phyloP scores from a whole-genome alignment of 306 rosid genomes.

The Lupinus albus region DNA sequence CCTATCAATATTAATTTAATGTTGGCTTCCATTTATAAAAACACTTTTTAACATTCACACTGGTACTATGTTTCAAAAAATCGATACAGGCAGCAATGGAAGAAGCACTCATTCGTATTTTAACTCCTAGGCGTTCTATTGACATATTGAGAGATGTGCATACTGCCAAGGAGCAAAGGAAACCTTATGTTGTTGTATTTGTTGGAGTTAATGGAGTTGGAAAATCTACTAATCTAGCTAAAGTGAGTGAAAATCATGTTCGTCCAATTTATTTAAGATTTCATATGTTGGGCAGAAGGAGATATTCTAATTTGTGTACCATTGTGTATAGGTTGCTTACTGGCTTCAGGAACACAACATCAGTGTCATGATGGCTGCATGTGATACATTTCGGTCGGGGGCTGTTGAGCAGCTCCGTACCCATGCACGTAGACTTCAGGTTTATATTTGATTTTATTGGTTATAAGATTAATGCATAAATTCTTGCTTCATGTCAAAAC shows the following conservation, averaged over 20 bases:
- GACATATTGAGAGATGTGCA: slow-evolving; percentile 85
- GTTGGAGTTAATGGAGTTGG: slow-evolving; percentile 87
- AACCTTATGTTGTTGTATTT: slow-evolving; percentile 78
- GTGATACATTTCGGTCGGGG: slow-evolving; percentile 98
- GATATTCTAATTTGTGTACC: slow-evolving; percentile 29
- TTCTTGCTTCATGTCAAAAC: background rate
- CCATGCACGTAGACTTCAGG: slow-evolving; percentile 99
- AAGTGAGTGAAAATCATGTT: slow-evolving; percentile 45
- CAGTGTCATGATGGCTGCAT: slow-evolving; percentile 98
- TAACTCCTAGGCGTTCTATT: slow-evolving; percentile 77
- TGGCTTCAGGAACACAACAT: slow-evolving; percentile 89
- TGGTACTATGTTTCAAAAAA: slow-evolving; percentile 5
- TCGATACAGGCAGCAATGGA: slow-evolving; percentile 69
- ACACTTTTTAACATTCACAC: slow-evolving; percentile 22
- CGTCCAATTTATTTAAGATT: background rate
- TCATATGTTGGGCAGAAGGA: slow-evolving; percentile 22
- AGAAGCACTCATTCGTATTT: slow-evolving; percentile 76
- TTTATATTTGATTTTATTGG: slow-evolving; percentile 43
- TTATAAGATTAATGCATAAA: slow-evolving; percentile 5
- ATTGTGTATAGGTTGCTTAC: slow-evolving; percentile 80
- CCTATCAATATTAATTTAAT: slow-evolving; percentile 3
- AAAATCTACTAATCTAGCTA: slow-evolving; percentile 80
- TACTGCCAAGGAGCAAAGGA: slow-evolving; percentile 75
- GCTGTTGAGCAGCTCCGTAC: slow-evolving; percentile 99
- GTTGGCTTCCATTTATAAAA: background rate